Percentiles rank a stretch among this genome's conserved stretches.
Evolutionary conservation across 2,329 filamentous ascomycete genomes (phyloP).

Genomic region (Sclerotinia trifoliorum): DNA sequence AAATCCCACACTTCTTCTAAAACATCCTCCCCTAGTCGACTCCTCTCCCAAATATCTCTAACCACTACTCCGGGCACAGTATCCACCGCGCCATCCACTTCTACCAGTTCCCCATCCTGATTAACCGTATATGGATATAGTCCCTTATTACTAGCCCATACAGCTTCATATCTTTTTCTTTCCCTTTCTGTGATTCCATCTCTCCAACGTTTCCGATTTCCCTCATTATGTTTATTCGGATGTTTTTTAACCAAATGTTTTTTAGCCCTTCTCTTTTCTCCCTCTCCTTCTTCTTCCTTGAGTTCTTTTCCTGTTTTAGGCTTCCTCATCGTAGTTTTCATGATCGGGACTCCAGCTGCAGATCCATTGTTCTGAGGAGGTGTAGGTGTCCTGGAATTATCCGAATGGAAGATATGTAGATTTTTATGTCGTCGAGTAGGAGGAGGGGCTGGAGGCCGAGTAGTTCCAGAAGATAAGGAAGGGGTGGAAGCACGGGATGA

Average conservation of each 20-base stretch:
- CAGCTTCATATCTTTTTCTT: slow-evolving; percentile 76
- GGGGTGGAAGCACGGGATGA: slow-evolving; percentile 54
- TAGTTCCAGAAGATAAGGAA: slow-evolving; percentile 24
- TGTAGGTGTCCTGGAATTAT: slow-evolving; percentile 26
- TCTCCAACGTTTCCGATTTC: slow-evolving; percentile 71
- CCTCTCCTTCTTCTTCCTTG: slow-evolving; percentile 55
- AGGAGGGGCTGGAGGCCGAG: slow-evolving; percentile 36
- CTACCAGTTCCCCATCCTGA: slow-evolving; percentile 69
- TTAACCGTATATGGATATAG: slow-evolving; percentile 62
- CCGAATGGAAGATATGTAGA: slow-evolving; percentile 42
- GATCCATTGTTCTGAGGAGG: not conserved
- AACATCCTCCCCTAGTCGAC: slow-evolving; percentile 64
- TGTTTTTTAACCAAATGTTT: slow-evolving; percentile 64
- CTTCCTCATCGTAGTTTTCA: slow-evolving; percentile 20
- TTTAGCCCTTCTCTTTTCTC: slow-evolving; percentile 50
- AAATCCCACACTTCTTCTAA: slow-evolving; percentile 75
- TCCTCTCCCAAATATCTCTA: slow-evolving; percentile 72
- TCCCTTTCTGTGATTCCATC: slow-evolving; percentile 71
- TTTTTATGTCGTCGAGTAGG: slow-evolving; percentile 37
- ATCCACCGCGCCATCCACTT: slow-evolving; percentile 65
- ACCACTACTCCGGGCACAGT: slow-evolving; percentile 41
- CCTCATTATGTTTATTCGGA: slow-evolving; percentile 71
- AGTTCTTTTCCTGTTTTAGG: slow-evolving; percentile 63
- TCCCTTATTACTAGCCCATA: slow-evolving; percentile 81
- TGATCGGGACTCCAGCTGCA: not conserved